Conservation (phyloP, 83 land plant genomes). For the Larix sibirica region DNA sequence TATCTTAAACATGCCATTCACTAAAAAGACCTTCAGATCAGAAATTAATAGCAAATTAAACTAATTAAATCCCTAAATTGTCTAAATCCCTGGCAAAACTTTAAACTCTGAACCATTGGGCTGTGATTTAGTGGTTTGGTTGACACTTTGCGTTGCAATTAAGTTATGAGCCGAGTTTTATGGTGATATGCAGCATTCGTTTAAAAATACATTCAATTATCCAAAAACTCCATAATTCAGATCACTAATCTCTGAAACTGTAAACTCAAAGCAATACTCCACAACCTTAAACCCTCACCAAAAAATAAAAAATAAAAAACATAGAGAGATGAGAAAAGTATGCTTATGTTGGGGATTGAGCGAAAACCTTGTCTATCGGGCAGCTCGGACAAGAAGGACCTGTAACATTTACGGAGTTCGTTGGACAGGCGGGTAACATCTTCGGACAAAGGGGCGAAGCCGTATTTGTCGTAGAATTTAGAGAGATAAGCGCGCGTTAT, state of each 20-base stretch:
- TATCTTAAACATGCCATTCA: too few species aligned
- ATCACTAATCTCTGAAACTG: background rate
- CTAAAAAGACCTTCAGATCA: too few species aligned
- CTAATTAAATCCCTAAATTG: too few species aligned
- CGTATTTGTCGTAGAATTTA: slow-evolving; percentile 81
- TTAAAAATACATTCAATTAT: too few species aligned
- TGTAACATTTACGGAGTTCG: slow-evolving; percentile 32
- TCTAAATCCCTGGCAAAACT: too few species aligned
- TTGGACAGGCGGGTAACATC: slow-evolving; percentile 54
- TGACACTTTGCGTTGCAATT: too few species aligned
- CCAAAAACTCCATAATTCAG: too few species aligned
- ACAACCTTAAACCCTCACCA: background rate
- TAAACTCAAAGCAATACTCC: background rate
- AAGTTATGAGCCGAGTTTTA: too few species aligned
- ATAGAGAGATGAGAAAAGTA: background rate
- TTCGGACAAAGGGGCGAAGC: slow-evolving; percentile 52
- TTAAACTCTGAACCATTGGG: too few species aligned
- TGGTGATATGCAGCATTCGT: too few species aligned
- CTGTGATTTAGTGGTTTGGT: too few species aligned
- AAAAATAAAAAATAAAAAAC: background rate
- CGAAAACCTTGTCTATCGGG: background rate
- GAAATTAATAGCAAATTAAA: too few species aligned
- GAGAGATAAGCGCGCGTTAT: slow-evolving; percentile 83
- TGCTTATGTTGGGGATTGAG: background rate
- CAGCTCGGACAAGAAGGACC: background rate